Percentiles rank a stretch among this genome's conserved stretches.
Evolutionary conservation across 2,329 filamentous ascomycete species (phyloP).

Genomic region (Golovinomyces cichoracearum): DNA sequence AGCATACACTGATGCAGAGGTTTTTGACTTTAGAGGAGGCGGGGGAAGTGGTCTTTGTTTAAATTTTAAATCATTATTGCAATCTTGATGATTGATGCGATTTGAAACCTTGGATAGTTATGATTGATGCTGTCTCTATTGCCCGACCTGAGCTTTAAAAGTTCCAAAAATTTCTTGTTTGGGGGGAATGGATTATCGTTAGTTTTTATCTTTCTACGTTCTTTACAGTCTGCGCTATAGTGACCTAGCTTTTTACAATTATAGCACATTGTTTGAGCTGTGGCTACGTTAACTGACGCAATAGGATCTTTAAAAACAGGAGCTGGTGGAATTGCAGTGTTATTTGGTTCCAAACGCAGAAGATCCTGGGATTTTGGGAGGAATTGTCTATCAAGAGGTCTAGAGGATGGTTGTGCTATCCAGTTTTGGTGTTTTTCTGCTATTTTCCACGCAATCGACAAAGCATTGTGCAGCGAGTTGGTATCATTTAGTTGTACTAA

Average conservation of each 20-base stretch:
- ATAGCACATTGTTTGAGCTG: slow-evolving; percentile 1
- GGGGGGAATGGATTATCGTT: neutral
- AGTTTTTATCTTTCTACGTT: neutral
- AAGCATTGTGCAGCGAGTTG: neutral
- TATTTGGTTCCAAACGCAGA: neutral
- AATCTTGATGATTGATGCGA: neutral
- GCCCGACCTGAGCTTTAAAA: neutral
- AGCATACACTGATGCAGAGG: neutral
- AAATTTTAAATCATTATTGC: neutral
- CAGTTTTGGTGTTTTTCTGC: neutral
- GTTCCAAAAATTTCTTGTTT: neutral
- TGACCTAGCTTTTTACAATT: neutral
- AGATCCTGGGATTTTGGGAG: neutral
- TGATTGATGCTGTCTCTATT: neutral
- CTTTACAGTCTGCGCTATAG: neutral
- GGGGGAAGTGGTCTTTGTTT: neutral
- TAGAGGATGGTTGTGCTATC: neutral
- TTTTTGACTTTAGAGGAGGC: neutral
- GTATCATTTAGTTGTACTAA: neutral
- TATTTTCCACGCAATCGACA: neutral
- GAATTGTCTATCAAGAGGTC: neutral
- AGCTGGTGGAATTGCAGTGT: neutral
- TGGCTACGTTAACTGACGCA: neutral
- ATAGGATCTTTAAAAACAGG: slow-evolving; percentile 1
- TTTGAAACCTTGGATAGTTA: neutral